Evolutionary conservation across 1,284 basidiomycete genomes (phyloP), one percentile per base, ranked within the genome.

Genomic region (Puccinia novopanici): DNA sequence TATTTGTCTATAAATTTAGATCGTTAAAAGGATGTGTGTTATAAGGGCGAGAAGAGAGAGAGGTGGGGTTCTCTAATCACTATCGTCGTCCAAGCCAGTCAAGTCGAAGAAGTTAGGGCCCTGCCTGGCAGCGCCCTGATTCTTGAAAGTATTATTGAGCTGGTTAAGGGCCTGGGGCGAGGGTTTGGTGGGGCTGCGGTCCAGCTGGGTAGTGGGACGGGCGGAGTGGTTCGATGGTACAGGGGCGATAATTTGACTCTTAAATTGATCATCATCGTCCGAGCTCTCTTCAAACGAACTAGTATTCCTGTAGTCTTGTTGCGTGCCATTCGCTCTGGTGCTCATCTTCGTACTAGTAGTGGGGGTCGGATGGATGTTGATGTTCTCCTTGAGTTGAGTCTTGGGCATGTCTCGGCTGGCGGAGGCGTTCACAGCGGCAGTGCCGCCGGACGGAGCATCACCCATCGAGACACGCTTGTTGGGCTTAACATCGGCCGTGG

Each of bases 41-140:
- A 34, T 34, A 34, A 1, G 34, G 34, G 34, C 34, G 34, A 34
- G 34, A 15, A 17, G 52, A 54, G 17, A 54, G 22, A n/a, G 8
- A n/a, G 8, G 17, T 9, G 52, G 22, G 52, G 52, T 48, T 48
- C 52, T 61, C 30, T 34, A 61, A 19, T 61, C 27, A 19, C 59
- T 61, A 5, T 61, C 59, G 30, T 61, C 59, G 30, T 61, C 30
- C 1, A 34, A 8, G 30, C 59, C 59, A 34, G 59, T 61, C 59
- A 61, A 61, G 59, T 61, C 59, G 19, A 61, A 61, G 59, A 61
- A 61, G 30, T 61, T 37, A 12, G 59, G 30, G 15, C 59, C 59
- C 30, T 61, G 59, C 17, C 30, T 15, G 30, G 59, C 17, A 9
- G 19, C 4, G 30, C 2, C 15, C 59, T 57, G 55, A 15, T 42